Evolutionary conservation across 2,329 filamentous ascomycete genomes (phyloP).

Genomic region (Stachybotrys echinatus): DNA sequence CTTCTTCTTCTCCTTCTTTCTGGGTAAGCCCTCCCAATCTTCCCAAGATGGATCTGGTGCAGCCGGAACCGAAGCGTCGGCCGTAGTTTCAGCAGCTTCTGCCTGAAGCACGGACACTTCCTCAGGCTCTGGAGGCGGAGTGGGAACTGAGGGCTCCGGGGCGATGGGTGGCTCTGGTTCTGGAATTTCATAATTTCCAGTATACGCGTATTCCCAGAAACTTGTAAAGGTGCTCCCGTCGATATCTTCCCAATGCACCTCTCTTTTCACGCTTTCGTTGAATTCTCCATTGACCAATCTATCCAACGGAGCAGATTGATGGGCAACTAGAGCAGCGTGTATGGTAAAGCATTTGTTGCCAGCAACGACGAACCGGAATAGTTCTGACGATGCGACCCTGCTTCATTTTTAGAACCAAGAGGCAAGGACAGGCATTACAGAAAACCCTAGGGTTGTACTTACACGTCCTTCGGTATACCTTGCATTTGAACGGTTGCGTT

Average conservation of each 20-base stretch:
- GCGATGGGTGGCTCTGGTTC: background rate
- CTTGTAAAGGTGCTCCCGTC: conserved; percentile 7
- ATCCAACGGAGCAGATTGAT: conserved; percentile 6
- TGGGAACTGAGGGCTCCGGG: background rate
- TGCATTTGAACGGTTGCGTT: too few species aligned
- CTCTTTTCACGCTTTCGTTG: conserved; percentile 4
- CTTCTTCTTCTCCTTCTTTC: background rate
- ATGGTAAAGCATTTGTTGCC: conserved; percentile 7
- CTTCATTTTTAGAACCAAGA: background rate
- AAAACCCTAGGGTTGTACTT: too few species aligned
- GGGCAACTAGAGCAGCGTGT: conserved; percentile 7
- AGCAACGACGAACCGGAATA: conserved; percentile 7
- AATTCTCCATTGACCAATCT: conserved; percentile 7
- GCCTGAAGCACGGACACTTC: background rate
- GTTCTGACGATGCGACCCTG: background rate
- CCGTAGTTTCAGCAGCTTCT: background rate
- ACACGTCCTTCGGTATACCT: too few species aligned
- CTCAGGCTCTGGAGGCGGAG: background rate
- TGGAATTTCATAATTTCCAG: conserved; percentile 4
- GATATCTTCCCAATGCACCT: conserved; percentile 6
- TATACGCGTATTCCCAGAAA: conserved; percentile 9
- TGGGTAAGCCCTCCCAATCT: too few species aligned
- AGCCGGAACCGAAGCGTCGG: too few species aligned
- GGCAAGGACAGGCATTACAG: too few species aligned
- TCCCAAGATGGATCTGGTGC: too few species aligned